Percentiles rank a stretch among this genome's conserved stretches.
Conservation (phyloP, 805 yeast species). For the Candida koratica region DNA sequence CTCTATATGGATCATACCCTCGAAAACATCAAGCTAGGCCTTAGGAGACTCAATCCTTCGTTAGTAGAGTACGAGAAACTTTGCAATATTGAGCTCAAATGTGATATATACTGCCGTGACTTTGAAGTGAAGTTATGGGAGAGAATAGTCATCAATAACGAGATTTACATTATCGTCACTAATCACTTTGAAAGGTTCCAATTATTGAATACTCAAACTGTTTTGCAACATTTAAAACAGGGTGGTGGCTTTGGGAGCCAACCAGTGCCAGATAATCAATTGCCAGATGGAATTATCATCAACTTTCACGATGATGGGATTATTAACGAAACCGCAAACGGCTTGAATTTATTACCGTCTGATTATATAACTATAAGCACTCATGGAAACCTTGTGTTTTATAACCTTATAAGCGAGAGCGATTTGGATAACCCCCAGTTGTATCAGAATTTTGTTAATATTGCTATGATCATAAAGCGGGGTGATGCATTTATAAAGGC, state of each 20-base stretch:
- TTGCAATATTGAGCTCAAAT: conserved; percentile 2
- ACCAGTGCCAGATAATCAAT: not conserved
- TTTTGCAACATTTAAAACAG: not conserved
- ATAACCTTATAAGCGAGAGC: conserved; percentile 16
- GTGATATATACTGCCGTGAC: conserved; percentile 5
- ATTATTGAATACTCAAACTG: conserved; percentile 7
- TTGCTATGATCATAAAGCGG: conserved; percentile 3
- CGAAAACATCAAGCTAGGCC: conserved; percentile 12
- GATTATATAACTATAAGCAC: conserved; percentile 13
- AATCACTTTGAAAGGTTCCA: conserved; percentile 13
- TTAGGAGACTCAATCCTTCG: conserved; percentile 8
- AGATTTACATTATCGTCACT: conserved; percentile 10
- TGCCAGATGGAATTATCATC: not conserved
- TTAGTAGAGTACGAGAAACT: conserved; percentile 12
- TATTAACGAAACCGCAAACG: conserved; percentile 8
- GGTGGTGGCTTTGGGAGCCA: not conserved
- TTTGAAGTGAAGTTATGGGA: conserved; percentile 15
- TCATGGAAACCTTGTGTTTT: conserved; percentile 13
- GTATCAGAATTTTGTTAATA: conserved; percentile 14
- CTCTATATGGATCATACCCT: conserved; percentile 8
- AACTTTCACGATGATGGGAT: conserved; percentile 1
- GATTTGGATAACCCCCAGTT: conserved; percentile 17
- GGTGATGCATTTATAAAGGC: conserved; percentile 6
- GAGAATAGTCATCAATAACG: conserved; percentile 5
- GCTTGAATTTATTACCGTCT: conserved; percentile 13